Evolutionary conservation across 1,284 basidiomycete species (phyloP).

Genomic region (Ganoderma lingzhi): DNA sequence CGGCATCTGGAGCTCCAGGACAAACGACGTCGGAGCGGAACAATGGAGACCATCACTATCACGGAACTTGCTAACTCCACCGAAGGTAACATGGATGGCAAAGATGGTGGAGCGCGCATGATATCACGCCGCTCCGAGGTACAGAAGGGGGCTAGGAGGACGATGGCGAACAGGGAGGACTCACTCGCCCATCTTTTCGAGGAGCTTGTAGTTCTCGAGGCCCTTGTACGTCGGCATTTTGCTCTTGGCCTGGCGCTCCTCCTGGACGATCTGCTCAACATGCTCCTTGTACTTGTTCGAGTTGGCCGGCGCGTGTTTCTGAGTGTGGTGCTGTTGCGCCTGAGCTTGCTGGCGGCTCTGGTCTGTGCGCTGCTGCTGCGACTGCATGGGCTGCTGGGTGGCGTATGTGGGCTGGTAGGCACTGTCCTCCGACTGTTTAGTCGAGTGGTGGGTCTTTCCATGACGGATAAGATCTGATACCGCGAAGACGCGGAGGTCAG

Average conservation of each 20-base stretch:
- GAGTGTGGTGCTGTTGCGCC: constrained; percentile 41
- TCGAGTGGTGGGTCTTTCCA: constrained; percentile 72
- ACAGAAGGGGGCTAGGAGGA: constrained; percentile 8
- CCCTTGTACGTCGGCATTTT: constrained; percentile 88
- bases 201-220: constrained; percentile 82
- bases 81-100: background rate
- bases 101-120: no score
- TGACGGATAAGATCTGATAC: constrained; percentile 81
- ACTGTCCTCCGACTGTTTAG: constrained; percentile 43
- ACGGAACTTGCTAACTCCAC: constrained; percentile 2
- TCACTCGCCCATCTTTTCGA: constrained; percentile 97
- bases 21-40: background rate
- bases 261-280: constrained; percentile 79
- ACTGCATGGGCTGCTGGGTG: constrained; percentile 35
- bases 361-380: constrained; percentile 43
- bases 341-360: constrained; percentile 39
- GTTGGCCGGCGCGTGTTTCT: constrained; percentile 44
- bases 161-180: constrained; percentile 41
- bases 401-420: constrained; percentile 37
- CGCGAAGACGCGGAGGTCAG: constrained; percentile 17
- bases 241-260: constrained; percentile 77
- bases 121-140: background rate
- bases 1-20: background rate
- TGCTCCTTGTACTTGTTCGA: constrained; percentile 57
- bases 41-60: background rate